phyloP scores from a whole-genome alignment of 345 rosid species.

The Nasturtium officinale region DNA sequence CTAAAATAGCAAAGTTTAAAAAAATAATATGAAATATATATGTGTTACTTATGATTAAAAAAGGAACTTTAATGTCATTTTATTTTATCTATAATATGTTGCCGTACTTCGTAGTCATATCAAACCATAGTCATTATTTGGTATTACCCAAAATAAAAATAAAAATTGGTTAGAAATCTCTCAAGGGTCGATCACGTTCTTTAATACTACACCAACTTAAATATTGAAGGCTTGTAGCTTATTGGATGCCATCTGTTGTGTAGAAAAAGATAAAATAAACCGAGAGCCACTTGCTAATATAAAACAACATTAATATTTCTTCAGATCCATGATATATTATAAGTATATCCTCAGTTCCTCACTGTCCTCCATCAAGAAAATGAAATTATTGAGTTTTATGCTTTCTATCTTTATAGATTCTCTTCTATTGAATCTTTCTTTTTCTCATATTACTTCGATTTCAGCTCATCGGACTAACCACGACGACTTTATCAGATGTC shows the following conservation, averaged over 20 bases:
- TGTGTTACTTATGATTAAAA: too few species aligned
- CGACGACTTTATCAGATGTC: slow-evolving; percentile 30
- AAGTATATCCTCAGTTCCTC: neutral
- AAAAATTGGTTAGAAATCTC: too few species aligned
- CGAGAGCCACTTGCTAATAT: neutral
- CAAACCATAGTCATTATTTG: too few species aligned
- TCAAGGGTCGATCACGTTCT: neutral
- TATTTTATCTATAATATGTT: too few species aligned
- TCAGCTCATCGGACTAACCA: slow-evolving; percentile 22
- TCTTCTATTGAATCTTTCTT: slow-evolving; percentile 31
- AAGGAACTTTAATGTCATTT: too few species aligned
- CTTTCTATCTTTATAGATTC: neutral
- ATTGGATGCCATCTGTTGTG: neutral
- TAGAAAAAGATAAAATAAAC: neutral
- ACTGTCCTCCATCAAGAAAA: neutral
- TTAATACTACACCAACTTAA: neutral
- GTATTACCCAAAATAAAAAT: too few species aligned
- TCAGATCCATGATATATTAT: neutral
- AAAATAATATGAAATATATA: too few species aligned
- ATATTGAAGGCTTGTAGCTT: too few species aligned
- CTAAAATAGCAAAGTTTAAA: too few species aligned
- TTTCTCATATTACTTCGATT: neutral
- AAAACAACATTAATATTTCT: neutral
- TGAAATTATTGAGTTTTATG: slow-evolving; percentile 16
- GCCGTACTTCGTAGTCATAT: too few species aligned